phyloP scores from a whole-genome alignment of 768 basidiomycete genomes.

The Roridomyces roridus region DNA sequence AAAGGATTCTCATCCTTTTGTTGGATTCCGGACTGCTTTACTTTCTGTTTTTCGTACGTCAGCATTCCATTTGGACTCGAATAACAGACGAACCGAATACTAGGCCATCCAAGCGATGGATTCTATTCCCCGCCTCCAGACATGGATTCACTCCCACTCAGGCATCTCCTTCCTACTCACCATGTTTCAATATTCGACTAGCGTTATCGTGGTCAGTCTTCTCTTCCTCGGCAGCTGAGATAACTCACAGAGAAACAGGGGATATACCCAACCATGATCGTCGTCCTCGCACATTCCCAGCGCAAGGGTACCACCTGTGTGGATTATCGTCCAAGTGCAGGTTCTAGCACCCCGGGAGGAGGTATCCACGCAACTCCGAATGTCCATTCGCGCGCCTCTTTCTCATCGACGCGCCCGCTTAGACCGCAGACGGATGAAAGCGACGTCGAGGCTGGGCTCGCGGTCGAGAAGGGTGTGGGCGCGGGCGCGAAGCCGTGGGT shows the following conservation, averaged over 20 bases:
- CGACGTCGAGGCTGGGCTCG: no score
- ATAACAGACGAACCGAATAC: neutral
- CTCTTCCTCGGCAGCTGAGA: neutral
- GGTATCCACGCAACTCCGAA: no score
- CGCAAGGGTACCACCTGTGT: no score
- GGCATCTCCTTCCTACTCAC: neutral
- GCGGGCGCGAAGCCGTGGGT: no score
- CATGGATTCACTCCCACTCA: neutral
- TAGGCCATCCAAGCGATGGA: neutral
- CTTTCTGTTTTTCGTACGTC: slow-evolving; percentile 11
- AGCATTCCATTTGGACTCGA: neutral
- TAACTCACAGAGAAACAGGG: no score
- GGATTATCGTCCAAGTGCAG: no score
- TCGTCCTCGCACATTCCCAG: slow-evolving; percentile 27
- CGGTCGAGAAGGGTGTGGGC: no score
- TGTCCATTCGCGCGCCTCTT: no score
- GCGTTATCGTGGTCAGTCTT: neutral
- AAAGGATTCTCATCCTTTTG: slow-evolving; percentile 8
- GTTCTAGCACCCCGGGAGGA: no score
- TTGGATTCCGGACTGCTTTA: slow-evolving; percentile 11
- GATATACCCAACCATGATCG: slow-evolving; percentile 27
- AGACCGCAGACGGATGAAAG: no score
- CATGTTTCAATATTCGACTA: slow-evolving; percentile 4
- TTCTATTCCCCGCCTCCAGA: neutral
- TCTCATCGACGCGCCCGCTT: no score